Evolutionary conservation across 2,329 filamentous ascomycete species (phyloP).

Genomic region (Stagonosporopsis cucurbitacearum): DNA sequence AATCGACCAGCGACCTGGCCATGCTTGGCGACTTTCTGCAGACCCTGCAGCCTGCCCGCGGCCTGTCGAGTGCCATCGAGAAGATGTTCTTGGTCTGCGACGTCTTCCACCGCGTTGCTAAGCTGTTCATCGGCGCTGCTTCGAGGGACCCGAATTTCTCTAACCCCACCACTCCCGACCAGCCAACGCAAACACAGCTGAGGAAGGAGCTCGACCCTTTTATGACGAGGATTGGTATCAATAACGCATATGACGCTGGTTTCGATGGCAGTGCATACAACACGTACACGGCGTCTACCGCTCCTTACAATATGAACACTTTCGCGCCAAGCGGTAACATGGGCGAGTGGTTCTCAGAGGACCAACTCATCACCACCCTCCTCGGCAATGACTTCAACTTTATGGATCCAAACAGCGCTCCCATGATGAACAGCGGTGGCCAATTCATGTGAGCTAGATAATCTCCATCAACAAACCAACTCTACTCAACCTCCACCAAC

Average conservation of each 20-base stretch:
- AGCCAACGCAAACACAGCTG: conserved; percentile 8
- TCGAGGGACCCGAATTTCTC: conserved; percentile 6
- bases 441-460: conserved; percentile 6
- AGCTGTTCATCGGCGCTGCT: conserved; percentile 16
- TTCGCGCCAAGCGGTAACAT: conserved; percentile 11
- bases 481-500: neutral
- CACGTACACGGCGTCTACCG: neutral
- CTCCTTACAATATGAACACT: conserved; percentile 3
- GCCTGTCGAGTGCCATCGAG: conserved; percentile 13
- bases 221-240: conserved; percentile 19
- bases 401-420: conserved; percentile 12
- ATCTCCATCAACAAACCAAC: neutral
- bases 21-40: conserved; percentile 15
- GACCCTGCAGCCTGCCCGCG: conserved; percentile 14
- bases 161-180: conserved; percentile 10
- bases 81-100: conserved; percentile 21
- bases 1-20: conserved; percentile 13
- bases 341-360: conserved; percentile 22
- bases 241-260: conserved; percentile 4
- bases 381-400: conserved; percentile 19
- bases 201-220: conserved; percentile 19
- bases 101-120: conserved; percentile 17
- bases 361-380: conserved; percentile 19
- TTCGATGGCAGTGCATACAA: neutral
- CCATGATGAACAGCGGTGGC: conserved; percentile 9